These are phyloP conservation scores for Penicillium frequentans DNA, from an alignment of 2,329 filamentous ascomycete species.

Conservation along the genomic window DNA sequence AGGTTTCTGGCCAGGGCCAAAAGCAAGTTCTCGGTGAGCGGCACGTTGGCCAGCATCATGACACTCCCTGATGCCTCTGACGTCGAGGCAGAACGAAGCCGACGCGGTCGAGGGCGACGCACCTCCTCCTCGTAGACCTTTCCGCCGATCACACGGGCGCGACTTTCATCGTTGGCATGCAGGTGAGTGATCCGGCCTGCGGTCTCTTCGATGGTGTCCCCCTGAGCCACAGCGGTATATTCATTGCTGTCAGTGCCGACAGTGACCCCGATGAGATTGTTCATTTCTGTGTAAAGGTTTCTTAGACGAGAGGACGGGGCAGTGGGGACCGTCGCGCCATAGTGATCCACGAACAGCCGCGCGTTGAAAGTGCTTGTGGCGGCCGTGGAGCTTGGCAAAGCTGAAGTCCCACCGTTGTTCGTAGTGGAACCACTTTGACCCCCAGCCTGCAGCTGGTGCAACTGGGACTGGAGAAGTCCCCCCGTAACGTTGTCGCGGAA, in stretches of 20 bases:
- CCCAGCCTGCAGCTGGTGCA: constrained; percentile 2
- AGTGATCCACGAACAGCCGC: background rate
- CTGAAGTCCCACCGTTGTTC: background rate
- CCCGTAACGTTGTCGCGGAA: constrained; percentile 2
- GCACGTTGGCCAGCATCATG: constrained; percentile 5
- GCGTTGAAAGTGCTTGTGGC: background rate
- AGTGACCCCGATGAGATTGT: background rate
- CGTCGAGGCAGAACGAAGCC: background rate
- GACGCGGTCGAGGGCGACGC: background rate
- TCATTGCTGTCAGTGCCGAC: background rate
- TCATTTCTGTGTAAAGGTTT: background rate
- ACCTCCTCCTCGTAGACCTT: constrained; percentile 1
- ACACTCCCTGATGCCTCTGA: background rate
- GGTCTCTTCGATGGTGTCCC: background rate
- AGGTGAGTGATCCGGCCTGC: background rate
- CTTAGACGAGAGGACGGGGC: background rate
- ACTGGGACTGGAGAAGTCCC: constrained; percentile 4
- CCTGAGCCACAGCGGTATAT: background rate
- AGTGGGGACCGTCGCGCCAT: background rate
- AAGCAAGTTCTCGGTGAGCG: background rate
- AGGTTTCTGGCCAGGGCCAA: background rate
- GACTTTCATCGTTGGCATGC: background rate
- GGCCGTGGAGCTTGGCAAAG: background rate
- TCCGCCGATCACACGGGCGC: background rate
- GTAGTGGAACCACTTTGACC: background rate